Conservation (phyloP, 208 protist species). For the Trichomonas gallinae region DNA sequence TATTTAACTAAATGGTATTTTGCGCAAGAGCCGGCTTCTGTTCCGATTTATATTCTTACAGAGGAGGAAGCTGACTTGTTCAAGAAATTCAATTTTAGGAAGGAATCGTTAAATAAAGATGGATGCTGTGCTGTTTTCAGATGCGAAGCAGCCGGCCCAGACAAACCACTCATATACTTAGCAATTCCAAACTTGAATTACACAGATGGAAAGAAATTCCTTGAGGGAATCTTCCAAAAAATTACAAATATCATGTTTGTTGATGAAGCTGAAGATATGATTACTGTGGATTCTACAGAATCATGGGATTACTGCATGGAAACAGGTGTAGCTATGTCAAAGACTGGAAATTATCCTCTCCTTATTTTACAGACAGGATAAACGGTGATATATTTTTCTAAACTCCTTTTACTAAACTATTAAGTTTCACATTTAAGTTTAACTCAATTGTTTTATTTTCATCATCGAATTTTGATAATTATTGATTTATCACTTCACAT, state of each 20-base stretch:
- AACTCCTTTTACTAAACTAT: too few species aligned
- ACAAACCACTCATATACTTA: neutral
- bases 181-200: neutral
- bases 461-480: too few species aligned
- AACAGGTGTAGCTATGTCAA: neutral
- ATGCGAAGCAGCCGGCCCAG: neutral
- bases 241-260: neutral
- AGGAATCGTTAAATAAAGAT: neutral
- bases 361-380: neutral
- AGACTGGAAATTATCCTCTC: neutral
- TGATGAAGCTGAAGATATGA: slow-evolving; percentile 8
- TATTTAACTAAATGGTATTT: slow-evolving; percentile 5
- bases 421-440: too few species aligned
- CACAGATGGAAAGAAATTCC: neutral
- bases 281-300: neutral
- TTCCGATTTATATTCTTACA: neutral
- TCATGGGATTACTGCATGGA: slow-evolving; percentile 12
- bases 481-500: too few species aligned
- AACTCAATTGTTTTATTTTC: too few species aligned
- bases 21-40: neutral
- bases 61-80: neutral
- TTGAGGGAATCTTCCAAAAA: neutral
- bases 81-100: neutral
- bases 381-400: neutral
- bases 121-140: neutral